Evolutionary conservation across 805 yeast genomes (phyloP), one percentile per base, ranked within the genome.

Genomic region (Saturnispora sanitii): DNA sequence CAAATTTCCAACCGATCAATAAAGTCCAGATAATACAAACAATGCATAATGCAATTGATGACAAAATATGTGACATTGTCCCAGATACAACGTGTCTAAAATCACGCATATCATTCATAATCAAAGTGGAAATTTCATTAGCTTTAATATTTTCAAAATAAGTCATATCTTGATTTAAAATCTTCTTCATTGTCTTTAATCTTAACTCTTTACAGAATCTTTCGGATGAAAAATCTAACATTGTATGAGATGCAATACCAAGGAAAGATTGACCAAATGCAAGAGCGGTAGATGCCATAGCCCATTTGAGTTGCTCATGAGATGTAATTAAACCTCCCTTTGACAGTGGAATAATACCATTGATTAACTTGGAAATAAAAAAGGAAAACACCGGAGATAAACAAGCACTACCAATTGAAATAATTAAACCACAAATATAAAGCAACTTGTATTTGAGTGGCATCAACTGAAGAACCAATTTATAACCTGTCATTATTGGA

Each of bases 51-150:
- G 76, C 62, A 2, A 72, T 37, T 30, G 83, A 68, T 9, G 79
- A 71, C 1, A 75, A 49, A 0, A 75, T 33, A 0, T 79, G 68
- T 8, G 78, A 65, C 23, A 84, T 54, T 47, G 81, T 78, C 33
- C 77, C 77, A 0, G 84, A 67, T 1, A 84, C 68, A 28, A 88
- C 59, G 0, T 66, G 59, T 45, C 95, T 68, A 44, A 84, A 60
- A 51, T 86, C 95, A 50, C 95, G 75, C 0, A 84, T 59, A 55
- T 92, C 96, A 54, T 84, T 86, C 69, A 88, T 64, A 3, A 90
- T 48, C 15, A 88, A 64, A 0, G 94, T 75, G 17, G 79, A 68
- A 12, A 82, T 49, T 47, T 71, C 80, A 27, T 75, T 71, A 2
- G 77, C 65, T 30, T 61, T 64, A 13, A 62, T 58, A 2, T 51